phyloP scores from a whole-genome alignment of 495 filamentous ascomycete genomes.

The Letharia lupina region DNA sequence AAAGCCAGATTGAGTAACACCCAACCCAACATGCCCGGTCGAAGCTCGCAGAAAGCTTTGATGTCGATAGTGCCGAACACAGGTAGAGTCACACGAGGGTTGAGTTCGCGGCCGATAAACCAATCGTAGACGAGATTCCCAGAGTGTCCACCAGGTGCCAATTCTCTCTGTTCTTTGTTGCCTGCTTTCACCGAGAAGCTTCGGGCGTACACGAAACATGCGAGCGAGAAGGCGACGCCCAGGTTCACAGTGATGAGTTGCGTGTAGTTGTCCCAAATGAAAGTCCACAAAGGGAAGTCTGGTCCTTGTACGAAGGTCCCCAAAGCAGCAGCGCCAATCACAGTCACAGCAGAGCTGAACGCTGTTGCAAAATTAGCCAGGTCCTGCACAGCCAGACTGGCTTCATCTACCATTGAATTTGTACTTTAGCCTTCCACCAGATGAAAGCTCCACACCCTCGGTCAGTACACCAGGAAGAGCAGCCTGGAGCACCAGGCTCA shows the following conservation, averaged over 20 bases:
- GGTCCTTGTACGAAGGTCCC: slow-evolving; percentile 72
- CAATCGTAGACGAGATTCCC: slow-evolving; percentile 92
- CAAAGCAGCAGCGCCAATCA: slow-evolving; percentile 54
- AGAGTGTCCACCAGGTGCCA: slow-evolving; percentile 71
- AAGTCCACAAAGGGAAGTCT: slow-evolving; percentile 82
- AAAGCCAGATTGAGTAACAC: slow-evolving; percentile 78
- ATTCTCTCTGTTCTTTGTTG: slow-evolving; percentile 56
- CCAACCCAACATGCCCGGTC: slow-evolving; percentile 88
- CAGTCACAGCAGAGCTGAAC: slow-evolving; percentile 66
- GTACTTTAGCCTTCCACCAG: slow-evolving; percentile 73
- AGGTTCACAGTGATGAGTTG: slow-evolving; percentile 79
- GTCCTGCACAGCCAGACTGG: slow-evolving; percentile 12
- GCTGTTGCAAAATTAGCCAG: slow-evolving; percentile 38
- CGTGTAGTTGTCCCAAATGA: slow-evolving; percentile 82
- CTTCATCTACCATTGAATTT: slow-evolving; percentile 66
- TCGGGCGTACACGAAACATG: slow-evolving; percentile 67
- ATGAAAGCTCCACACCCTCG: slow-evolving; percentile 59
- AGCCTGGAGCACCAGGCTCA: slow-evolving; percentile 65
- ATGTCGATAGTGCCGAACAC: slow-evolving; percentile 79
- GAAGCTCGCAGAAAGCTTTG: slow-evolving; percentile 82
- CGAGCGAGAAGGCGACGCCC: slow-evolving; percentile 57
- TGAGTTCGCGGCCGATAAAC: slow-evolving; percentile 95
- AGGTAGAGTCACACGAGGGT: slow-evolving; percentile 75
- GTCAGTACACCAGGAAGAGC: slow-evolving; percentile 68
- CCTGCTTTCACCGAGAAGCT: slow-evolving; percentile 69